A percentile compares a stretch with the other conserved stretches of the same genome.
phyloP scores from a whole-genome alignment of 169 alveolate genomes.

The Amoebophrya sp. region DNA sequence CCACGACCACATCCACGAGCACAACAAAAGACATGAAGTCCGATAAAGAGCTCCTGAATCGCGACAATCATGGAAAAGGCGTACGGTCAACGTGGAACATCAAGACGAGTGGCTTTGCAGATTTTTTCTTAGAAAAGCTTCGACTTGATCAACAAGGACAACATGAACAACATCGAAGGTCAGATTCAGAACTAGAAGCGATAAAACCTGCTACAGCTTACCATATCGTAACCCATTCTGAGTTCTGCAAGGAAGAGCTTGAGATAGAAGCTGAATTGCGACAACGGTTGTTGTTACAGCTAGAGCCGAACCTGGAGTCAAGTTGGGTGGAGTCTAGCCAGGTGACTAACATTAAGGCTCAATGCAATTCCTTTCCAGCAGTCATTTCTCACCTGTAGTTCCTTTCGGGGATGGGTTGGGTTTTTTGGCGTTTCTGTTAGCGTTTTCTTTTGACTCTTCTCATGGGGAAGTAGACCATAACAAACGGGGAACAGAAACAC shows the following conservation, averaged over 20 bases:
- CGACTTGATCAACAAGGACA: too few species aligned
- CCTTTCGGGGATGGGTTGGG: too few species aligned
- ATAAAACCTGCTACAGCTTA: background rate
- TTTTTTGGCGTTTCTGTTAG: too few species aligned
- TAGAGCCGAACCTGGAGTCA: too few species aligned
- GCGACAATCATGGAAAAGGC: background rate
- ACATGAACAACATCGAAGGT: too few species aligned
- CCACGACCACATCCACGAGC: background rate
- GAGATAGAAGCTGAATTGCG: background rate
- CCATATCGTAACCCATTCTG: background rate
- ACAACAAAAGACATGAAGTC: background rate
- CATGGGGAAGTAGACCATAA: too few species aligned
- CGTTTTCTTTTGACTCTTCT: too few species aligned
- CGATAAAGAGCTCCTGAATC: background rate
- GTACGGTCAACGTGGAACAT: background rate
- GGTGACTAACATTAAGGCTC: too few species aligned
- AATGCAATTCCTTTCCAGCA: too few species aligned
- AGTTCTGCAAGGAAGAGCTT: background rate
- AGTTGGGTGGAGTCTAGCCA: too few species aligned
- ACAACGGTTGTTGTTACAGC: too few species aligned
- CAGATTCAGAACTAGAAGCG: background rate
- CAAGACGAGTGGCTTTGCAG: background rate
- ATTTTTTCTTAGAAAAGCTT: background rate
- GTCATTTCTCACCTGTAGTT: too few species aligned
- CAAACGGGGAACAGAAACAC: background rate